Percentiles rank a stretch among this genome's conserved stretches.
phyloP scores from a whole-genome alignment of 345 rosid species.

The Balakata baccata region DNA sequence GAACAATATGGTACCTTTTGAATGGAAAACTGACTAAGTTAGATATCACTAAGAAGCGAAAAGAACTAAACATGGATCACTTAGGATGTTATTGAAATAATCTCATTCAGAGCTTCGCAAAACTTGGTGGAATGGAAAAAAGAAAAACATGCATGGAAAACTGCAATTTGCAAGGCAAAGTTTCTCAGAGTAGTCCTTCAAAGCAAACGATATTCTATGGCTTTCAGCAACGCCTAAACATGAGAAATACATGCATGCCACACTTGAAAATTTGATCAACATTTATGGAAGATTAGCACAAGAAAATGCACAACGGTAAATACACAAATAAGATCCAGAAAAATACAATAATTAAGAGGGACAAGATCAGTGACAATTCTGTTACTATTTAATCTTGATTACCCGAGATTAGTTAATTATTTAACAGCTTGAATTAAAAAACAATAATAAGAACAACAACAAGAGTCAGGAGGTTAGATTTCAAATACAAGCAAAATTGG shows the following conservation, averaged over 20 bases:
- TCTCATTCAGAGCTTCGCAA: not conserved
- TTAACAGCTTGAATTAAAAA: not conserved
- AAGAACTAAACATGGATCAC: not conserved
- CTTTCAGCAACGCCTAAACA: not conserved
- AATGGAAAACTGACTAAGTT: not conserved
- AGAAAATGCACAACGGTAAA: not conserved
- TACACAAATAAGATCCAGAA: not conserved
- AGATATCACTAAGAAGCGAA: not conserved
- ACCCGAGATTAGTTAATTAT: not conserved
- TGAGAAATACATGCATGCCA: not conserved
- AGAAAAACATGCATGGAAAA: not conserved
- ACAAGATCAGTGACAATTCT: not conserved
- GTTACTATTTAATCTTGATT: not conserved
- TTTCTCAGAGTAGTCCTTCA: not conserved
- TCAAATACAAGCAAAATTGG: not conserved
- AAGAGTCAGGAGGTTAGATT: not conserved
- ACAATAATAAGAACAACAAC: not conserved
- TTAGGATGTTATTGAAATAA: not conserved
- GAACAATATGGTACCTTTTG: constrained; percentile 2
- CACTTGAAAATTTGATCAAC: not conserved
- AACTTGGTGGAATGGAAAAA: not conserved
- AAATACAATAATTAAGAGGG: not conserved
- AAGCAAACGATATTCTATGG: not conserved
- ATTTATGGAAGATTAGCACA: not conserved
- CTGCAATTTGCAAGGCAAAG: not conserved